phyloP scores from a whole-genome alignment of 306 rosid species.

The Mimosa bimucronata region DNA sequence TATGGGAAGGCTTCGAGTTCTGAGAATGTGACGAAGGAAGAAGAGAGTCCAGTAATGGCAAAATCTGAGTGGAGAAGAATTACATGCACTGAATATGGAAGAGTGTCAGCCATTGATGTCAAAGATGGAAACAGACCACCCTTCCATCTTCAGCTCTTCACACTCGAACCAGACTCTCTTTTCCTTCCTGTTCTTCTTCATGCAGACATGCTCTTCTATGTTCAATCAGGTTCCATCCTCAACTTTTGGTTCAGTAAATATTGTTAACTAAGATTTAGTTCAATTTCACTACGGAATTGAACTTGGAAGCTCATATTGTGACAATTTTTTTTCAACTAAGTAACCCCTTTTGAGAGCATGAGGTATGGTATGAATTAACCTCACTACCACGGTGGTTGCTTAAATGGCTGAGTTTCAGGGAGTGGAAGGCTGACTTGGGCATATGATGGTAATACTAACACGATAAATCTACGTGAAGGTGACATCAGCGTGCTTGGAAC shows the following conservation, averaged over 20 bases:
- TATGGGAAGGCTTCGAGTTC: conserved; percentile 39
- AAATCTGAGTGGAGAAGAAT: conserved; percentile 55
- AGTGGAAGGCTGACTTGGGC: conserved; percentile 72
- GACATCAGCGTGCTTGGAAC: conserved; percentile 59
- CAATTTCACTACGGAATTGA: not conserved
- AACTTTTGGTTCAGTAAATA: not conserved
- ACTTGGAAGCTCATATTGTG: not conserved
- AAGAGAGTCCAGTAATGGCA: conserved; percentile 49
- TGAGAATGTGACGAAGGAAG: conserved; percentile 36
- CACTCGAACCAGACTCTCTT: conserved; percentile 82
- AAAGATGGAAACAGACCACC: conserved; percentile 47
- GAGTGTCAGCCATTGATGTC: conserved; percentile 61
- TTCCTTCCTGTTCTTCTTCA: conserved; percentile 92
- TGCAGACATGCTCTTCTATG: conserved; percentile 75
- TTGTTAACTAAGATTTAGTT: too few relatives aligned
- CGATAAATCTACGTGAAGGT: conserved; percentile 57
- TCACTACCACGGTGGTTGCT: not conserved
- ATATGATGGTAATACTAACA: conserved; percentile 40
- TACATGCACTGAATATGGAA: conserved; percentile 59
- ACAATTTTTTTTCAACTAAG: too few relatives aligned
- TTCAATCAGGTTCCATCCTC: conserved; percentile 59
- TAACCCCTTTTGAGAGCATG: not conserved
- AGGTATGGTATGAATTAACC: not conserved
- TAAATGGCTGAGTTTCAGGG: conserved; percentile 46
- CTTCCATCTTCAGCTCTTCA: conserved; percentile 77